phyloP scores from a whole-genome alignment of 305 asterid genomes.

The Rubia tinctorum region DNA sequence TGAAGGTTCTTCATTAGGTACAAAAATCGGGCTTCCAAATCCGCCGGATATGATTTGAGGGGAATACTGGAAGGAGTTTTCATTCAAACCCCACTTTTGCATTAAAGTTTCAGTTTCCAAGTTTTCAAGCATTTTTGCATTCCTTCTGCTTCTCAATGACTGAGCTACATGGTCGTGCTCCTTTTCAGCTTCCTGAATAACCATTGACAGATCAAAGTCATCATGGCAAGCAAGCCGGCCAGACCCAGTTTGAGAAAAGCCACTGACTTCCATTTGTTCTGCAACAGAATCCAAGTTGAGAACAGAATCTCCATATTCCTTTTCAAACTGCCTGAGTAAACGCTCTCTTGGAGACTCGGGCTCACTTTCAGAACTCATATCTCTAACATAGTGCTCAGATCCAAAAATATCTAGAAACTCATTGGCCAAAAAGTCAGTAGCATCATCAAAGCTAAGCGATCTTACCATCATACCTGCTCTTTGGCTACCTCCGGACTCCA shows the following conservation, averaged over 20 bases:
- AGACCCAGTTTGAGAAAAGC: slow-evolving; percentile 24
- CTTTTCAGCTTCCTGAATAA: slow-evolving; percentile 37
- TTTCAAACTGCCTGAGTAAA: slow-evolving; percentile 38
- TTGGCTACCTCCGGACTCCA: slow-evolving; percentile 21
- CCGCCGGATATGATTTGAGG: slow-evolving; percentile 53
- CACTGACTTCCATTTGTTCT: slow-evolving; percentile 28
- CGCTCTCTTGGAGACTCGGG: slow-evolving; percentile 34
- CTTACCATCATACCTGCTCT: slow-evolving; percentile 31
- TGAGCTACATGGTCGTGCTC: slow-evolving; percentile 26
- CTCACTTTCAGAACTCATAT: slow-evolving; percentile 29
- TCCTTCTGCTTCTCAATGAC: slow-evolving; percentile 48
- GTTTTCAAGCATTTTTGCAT: slow-evolving; percentile 57
- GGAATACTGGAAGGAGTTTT: slow-evolving; percentile 56
- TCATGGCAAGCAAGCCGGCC: slow-evolving; percentile 30
- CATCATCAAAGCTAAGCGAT: slow-evolving; percentile 56
- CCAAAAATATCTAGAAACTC: slow-evolving; percentile 75
- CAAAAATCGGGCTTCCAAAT: slow-evolving; percentile 86
- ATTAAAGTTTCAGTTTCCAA: slow-evolving; percentile 79
- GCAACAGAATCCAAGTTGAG: slow-evolving; percentile 31
- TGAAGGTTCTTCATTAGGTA: slow-evolving; percentile 50
- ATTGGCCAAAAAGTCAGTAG: slow-evolving; percentile 68
- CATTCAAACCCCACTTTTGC: slow-evolving; percentile 77
- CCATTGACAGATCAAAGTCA: slow-evolving; percentile 56
- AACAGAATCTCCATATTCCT: slow-evolving; percentile 31
- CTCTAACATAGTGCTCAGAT: slow-evolving; percentile 36